Base-by-base conservation (phyloP, 2,329 filamentous ascomycete species). In the Stemphylium vesicarium region DNA sequence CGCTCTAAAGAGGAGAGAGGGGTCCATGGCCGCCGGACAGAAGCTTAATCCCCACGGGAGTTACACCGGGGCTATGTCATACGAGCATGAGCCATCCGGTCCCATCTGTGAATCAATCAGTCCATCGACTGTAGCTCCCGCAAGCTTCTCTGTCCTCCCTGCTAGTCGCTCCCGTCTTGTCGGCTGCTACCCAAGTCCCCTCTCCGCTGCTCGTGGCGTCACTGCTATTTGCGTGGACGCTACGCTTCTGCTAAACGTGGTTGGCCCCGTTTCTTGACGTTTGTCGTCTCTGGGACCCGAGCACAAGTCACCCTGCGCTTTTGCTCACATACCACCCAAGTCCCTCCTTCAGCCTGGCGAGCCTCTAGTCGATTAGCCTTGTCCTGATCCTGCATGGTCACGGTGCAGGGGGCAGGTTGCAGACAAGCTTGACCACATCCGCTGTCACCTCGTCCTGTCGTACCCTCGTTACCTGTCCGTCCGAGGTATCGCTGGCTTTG, bases 21-120 rank as follows among this genome's bases (percentile, higher is more conserved):
- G 55, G 62, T 65, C 63, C 67, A 64, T 44, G 65, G 59, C 62
- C 66, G 18, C 61, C 68, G 63, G 65, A 64, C 60, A 64, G 62
- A 68, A 48, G 65, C 64, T 69, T 64, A 60, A 65, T 69, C 63
- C 63, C 66, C 67, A 71, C 66, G 66, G 66, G 65, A 73, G 72
- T 74, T 71, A 70, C 70, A 72, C 69, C 58, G 70, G 70, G 71
- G 71, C 73, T 69, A 74, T 75, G 71, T 71, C 71, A 75, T 71
- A 74, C 71, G 71, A 73, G 68, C 66, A 64, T 59, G 65, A 66
- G 64, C 69, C 65, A 68, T 58, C 64, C 57, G 57, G 57, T 60
- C 54, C 63, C 65, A 62, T 69, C 68, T 65, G 65, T 66, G 62
- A 69, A 69, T 66, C 72, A 68, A 59, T 67, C 62, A 63, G 60